These are phyloP conservation scores for Rhododendron simsii DNA, from an alignment of 148 eudicot species.

Conservation along the genomic window DNA sequence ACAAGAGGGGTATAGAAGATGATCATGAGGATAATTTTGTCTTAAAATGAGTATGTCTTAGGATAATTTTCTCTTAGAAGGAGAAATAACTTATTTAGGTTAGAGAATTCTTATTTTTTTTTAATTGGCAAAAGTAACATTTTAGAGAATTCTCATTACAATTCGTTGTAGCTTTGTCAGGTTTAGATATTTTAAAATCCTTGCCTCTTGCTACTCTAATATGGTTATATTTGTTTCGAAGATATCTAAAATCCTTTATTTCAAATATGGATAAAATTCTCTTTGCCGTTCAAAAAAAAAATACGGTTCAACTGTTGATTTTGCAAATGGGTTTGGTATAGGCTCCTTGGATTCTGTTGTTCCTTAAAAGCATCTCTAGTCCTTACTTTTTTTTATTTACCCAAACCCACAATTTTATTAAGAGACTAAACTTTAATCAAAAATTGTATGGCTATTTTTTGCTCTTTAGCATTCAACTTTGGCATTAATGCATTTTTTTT, in stretches of 20 bases:
- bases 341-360: background rate
- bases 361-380: background rate
- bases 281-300: too few relatives aligned
- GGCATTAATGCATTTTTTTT: background rate
- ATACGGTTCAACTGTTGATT: background rate
- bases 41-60: background rate
- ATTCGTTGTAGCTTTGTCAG: background rate
- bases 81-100: too few relatives aligned
- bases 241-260: too few relatives aligned
- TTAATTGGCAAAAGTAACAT: too few relatives aligned
- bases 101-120: background rate
- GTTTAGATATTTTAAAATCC: background rate
- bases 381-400: background rate
- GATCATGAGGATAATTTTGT: background rate
- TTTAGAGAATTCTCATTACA: background rate
- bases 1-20: too few relatives aligned
- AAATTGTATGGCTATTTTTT: background rate
- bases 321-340: background rate
- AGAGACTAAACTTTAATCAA: background rate
- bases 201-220: background rate
- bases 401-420: background rate
- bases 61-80: background rate
- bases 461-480: background rate
- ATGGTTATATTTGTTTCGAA: too few relatives aligned
- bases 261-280: too few relatives aligned